Conservation (phyloP, 257 asterid genomes). For the Solanum tarijense region DNA sequence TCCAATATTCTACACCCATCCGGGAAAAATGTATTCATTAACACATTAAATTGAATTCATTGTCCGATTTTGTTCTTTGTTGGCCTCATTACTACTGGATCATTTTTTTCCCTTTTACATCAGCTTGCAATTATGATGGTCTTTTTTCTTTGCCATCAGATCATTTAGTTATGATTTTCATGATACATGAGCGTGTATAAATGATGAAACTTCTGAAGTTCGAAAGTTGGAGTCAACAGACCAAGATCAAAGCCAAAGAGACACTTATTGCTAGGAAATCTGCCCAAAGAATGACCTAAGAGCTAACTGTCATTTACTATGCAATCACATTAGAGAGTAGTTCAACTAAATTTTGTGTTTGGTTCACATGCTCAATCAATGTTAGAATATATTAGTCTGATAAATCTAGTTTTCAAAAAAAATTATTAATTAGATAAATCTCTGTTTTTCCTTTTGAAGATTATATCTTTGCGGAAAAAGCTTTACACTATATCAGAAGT, state of each 20-base stretch:
- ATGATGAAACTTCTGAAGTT: background rate
- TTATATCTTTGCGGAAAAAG: background rate
- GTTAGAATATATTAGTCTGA: background rate
- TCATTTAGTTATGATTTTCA: background rate
- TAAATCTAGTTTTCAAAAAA: background rate
- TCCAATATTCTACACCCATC: background rate
- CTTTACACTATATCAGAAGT: background rate
- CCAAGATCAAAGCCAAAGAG: background rate
- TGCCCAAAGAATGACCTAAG: background rate
- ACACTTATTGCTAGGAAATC: background rate
- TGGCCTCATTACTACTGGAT: background rate
- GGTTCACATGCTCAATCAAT: background rate
- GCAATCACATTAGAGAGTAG: background rate
- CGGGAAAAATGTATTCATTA: background rate
- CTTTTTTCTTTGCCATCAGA: background rate
- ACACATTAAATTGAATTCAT: background rate
- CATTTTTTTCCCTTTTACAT: background rate
- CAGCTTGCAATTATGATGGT: background rate
- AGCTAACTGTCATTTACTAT: background rate
- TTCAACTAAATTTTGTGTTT: background rate
- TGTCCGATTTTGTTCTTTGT: background rate
- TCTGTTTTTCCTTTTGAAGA: background rate
- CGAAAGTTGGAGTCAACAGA: background rate
- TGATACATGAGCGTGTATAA: background rate
- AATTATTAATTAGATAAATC: background rate